Conservation (phyloP, 345 rosid species). For the Draba incana region DNA sequence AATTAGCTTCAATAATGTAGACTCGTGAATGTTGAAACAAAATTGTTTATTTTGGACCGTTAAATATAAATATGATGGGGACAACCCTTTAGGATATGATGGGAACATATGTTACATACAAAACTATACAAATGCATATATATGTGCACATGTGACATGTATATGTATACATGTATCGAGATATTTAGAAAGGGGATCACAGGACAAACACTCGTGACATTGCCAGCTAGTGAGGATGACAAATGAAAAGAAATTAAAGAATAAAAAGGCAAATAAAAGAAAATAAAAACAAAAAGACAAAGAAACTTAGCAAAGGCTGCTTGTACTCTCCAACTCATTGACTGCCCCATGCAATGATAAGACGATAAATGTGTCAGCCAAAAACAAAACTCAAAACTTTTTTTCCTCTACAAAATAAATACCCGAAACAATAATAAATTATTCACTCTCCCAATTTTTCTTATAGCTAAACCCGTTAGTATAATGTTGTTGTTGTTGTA, state of each 20-base stretch:
- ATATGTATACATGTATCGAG: conserved; percentile 29
- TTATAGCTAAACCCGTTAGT: too few relatives aligned
- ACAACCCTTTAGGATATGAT: conserved; percentile 34
- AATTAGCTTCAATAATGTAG: conserved; percentile 23
- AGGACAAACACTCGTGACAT: conserved; percentile 52
- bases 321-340: conserved; percentile 49
- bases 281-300: conserved; percentile 50
- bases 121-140: conserved; percentile 5
- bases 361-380: conserved; percentile 56
- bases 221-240: conserved; percentile 50
- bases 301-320: conserved; percentile 44
- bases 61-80: conserved; percentile 31
- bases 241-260: conserved; percentile 44
- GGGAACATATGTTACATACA: conserved; percentile 33
- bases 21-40: conserved; percentile 33
- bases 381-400: conserved; percentile 21
- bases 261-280: conserved; percentile 44
- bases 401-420: neutral
- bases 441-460: conserved; percentile 27
- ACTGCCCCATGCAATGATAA: conserved; percentile 49
- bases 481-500: conserved; percentile 2
- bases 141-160: conserved; percentile 33
- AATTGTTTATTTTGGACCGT: conserved; percentile 33
- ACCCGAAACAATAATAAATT: neutral
- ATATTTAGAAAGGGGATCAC: conserved; percentile 44